Conservation (phyloP, 306 rosid species). For the Citrullus colocynthis region DNA sequence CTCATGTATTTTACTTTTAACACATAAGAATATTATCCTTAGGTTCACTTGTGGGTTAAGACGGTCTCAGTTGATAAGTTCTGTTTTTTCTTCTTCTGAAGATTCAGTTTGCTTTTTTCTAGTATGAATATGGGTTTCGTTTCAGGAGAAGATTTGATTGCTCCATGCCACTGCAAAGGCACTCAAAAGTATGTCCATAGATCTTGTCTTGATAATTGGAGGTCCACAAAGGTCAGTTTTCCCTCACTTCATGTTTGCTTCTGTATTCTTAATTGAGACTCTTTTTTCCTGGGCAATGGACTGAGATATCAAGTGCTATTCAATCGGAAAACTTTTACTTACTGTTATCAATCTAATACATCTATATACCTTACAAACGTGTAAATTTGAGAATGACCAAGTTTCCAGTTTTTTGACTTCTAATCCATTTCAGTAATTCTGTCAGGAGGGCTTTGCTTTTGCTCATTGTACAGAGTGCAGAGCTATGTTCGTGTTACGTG, state of each 20-base stretch:
- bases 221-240: constrained; percentile 75
- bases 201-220: constrained; percentile 96
- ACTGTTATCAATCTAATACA: not conserved
- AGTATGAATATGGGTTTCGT: constrained; percentile 1
- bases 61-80: not conserved
- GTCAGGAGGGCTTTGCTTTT: constrained; percentile 95
- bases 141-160: constrained; percentile 86
- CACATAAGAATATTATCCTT: not conserved
- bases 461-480: constrained; percentile 98
- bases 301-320: not conserved
- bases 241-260: not conserved
- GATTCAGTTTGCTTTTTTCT: not conserved
- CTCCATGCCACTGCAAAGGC: constrained; percentile 98
- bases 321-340: not conserved
- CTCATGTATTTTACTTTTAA: not conserved
- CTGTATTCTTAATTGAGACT: not conserved
- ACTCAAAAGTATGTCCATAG: constrained; percentile 92
- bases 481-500: constrained; percentile 72
- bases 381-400: not conserved
- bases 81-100: not conserved
- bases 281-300: not conserved
- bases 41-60: not conserved
- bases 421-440: constrained; percentile 12
- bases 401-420: constrained; percentile 4
- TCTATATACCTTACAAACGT: not conserved